phyloP scores from a whole-genome alignment of 805 yeast species.

The Vanderwaltozyma tropicalis region DNA sequence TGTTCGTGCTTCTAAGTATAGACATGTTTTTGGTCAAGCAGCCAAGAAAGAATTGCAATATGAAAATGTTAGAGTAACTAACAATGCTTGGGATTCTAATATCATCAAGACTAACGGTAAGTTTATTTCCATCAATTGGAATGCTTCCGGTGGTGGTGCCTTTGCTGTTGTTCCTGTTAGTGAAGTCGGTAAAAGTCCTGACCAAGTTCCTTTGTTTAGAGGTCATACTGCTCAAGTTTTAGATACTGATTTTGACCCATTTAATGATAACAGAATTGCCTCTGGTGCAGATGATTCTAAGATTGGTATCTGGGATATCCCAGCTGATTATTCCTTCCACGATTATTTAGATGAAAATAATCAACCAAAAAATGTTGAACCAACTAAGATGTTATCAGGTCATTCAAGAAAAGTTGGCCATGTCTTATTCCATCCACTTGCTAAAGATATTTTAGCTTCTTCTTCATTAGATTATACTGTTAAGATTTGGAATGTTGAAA shows the following conservation, averaged over 20 bases:
- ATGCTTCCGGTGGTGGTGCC: slow-evolving; percentile 94
- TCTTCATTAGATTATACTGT: slow-evolving; percentile 85
- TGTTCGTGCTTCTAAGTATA: slow-evolving; percentile 92
- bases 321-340: slow-evolving; percentile 67
- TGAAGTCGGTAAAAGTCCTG: slow-evolving; percentile 90
- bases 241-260: slow-evolving; percentile 94
- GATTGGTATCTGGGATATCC: slow-evolving; percentile 80
- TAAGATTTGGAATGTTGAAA: slow-evolving; percentile 79
- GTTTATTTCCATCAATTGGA: slow-evolving; percentile 83
- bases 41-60: slow-evolving; percentile 40
- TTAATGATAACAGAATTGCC: slow-evolving; percentile 61
- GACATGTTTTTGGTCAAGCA: slow-evolving; percentile 93
- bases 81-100: slow-evolving; percentile 95
- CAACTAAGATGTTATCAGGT: slow-evolving; percentile 64
- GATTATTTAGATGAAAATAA: slow-evolving; percentile 44
- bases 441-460: slow-evolving; percentile 77
- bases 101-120: slow-evolving; percentile 79
- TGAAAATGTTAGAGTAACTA: slow-evolving; percentile 54
- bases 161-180: slow-evolving; percentile 83
- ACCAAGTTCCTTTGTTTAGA: slow-evolving; percentile 81
- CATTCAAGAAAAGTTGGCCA: slow-evolving; percentile 93
- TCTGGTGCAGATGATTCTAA: slow-evolving; percentile 78
- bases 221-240: slow-evolving; percentile 94
- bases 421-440: slow-evolving; percentile 80
- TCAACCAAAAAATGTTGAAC: slow-evolving; percentile 56